A percentile compares a stretch with the other conserved stretches of the same genome.
phyloP scores from a whole-genome alignment of 225 moss, liverwort and hornwort genomes.

The Physcomitrellopsis africana region DNA sequence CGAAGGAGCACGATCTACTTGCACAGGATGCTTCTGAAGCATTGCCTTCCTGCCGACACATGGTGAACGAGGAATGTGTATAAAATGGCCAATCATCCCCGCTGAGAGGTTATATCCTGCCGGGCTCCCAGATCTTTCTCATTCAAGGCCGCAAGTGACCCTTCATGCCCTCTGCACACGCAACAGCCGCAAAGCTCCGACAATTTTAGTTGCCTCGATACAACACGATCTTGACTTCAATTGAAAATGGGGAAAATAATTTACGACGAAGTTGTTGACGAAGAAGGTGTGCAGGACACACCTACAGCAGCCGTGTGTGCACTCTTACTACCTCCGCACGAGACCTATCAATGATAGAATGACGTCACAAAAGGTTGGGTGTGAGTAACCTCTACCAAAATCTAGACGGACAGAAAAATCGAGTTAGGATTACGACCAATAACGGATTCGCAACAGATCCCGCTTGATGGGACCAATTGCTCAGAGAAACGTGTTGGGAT shows the following conservation, averaged over 20 bases:
- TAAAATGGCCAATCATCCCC: slow-evolving; percentile 77
- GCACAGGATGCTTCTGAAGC: slow-evolving; percentile 64
- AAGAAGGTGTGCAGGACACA: slow-evolving; percentile 21
- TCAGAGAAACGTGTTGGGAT: no score
- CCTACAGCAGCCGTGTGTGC: slow-evolving; percentile 94
- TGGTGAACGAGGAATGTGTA: slow-evolving; percentile 65
- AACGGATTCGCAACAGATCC: no score
- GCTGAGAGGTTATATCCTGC: slow-evolving; percentile 85
- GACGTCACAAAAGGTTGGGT: background rate
- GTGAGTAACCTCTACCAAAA: no score
- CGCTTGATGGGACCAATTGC: no score
- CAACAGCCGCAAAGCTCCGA: slow-evolving; percentile 27
- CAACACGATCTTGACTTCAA: no score
- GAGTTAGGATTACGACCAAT: no score
- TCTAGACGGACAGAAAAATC: no score
- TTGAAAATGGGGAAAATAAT: no score
- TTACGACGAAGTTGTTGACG: no score
- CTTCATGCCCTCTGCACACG: slow-evolving; percentile 83
- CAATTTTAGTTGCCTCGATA: no score
- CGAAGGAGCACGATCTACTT: slow-evolving; percentile 55
- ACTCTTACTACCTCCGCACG: slow-evolving; percentile 96
- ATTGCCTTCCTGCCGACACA: slow-evolving; percentile 70
- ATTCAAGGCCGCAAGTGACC: slow-evolving; percentile 86
- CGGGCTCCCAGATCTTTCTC: slow-evolving; percentile 64
- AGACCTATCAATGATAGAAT: slow-evolving; percentile 49